Evolutionary conservation across 805 yeast species (phyloP), one percentile per base, ranked within the genome.

Genomic region (Ogataea chonburiensis): DNA sequence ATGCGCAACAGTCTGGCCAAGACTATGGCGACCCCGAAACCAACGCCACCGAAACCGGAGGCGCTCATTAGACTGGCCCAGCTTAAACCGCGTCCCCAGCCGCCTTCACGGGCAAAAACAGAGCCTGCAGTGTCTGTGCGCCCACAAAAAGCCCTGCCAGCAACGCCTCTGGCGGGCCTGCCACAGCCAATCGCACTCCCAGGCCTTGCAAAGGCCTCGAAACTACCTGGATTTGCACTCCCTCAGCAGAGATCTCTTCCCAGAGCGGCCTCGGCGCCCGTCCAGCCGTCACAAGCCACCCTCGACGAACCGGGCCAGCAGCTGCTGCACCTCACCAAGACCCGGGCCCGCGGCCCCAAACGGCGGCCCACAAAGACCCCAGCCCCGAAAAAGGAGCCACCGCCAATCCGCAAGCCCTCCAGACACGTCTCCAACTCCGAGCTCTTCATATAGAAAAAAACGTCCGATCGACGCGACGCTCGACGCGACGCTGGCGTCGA

Each of bases 281-380:
- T 51, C 19, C 34, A 43, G 13, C 40, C 51, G 17, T 48, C 43
- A 27, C n/a, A n/a, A n/a, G n/a, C n/a, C n/a, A n/a, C n/a, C n/a
- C 35, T 54, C 24, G 52, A 42, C 3, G 38, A 47, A 23, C 47
- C 46, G 30, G 47, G 54, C 1, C 55, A 45, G 10, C 63, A 62
- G 26, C 55, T 74, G 29, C 56, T 56, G 0, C 79, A 75, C 50
- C 54, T 69, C 2, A 73, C 65, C 28, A 75, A 74, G 47, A 38
- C 55, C 0, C 57, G 81, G 35, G 59, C 77, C 12, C 68, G 61
- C 37, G 81, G 81, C 0, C 81, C 81, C 0, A 71, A 66, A 48
- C 55, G 80, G 43, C 58, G 70, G 32, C 57, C 70, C 13, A 79
- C 79, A 1, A 60, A 62, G 34, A 24, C 34, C 10, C 23, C 35